These are phyloP conservation scores for Phyllosticta capitalensis DNA, from an alignment of 2,329 filamentous ascomycete genomes.

Conservation along the genomic window DNA sequence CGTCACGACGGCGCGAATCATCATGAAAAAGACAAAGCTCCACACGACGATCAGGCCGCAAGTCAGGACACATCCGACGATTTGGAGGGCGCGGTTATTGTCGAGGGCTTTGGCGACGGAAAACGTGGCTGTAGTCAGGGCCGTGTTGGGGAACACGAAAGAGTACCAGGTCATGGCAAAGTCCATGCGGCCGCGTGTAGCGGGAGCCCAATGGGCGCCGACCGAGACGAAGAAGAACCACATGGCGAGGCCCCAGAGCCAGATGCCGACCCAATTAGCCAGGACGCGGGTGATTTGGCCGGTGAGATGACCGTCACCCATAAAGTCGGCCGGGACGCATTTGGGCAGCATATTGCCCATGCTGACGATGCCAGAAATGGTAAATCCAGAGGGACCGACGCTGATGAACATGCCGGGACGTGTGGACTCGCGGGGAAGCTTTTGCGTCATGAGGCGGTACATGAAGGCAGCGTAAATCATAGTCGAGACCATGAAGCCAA, in stretches of 20 bases:
- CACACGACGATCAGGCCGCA: slow-evolving; percentile 58
- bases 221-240: slow-evolving; percentile 79
- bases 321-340: slow-evolving; percentile 44
- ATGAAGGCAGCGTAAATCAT: slow-evolving; percentile 81
- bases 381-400: slow-evolving; percentile 67
- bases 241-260: slow-evolving; percentile 72
- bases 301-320: slow-evolving; percentile 47
- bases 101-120: slow-evolving; percentile 48
- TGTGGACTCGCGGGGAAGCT: slow-evolving; percentile 64
- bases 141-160: slow-evolving; percentile 75
- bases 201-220: slow-evolving; percentile 64
- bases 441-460: slow-evolving; percentile 81
- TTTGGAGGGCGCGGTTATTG: slow-evolving; percentile 44
- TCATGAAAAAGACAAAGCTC: slow-evolving; percentile 57
- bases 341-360: slow-evolving; percentile 45
- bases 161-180: slow-evolving; percentile 84
- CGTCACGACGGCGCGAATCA: slow-evolving; percentile 57
- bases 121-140: slow-evolving; percentile 62
- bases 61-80: slow-evolving; percentile 60
- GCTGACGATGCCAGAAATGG: slow-evolving; percentile 49
- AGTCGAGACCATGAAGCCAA: slow-evolving; percentile 55
- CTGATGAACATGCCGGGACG: slow-evolving; percentile 80
- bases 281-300: slow-evolving; percentile 46
- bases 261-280: slow-evolving; percentile 58
- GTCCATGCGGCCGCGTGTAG: slow-evolving; percentile 50